phyloP scores from a whole-genome alignment of 805 yeast genomes.

The Sugiyamaella lignohabitans region DNA sequence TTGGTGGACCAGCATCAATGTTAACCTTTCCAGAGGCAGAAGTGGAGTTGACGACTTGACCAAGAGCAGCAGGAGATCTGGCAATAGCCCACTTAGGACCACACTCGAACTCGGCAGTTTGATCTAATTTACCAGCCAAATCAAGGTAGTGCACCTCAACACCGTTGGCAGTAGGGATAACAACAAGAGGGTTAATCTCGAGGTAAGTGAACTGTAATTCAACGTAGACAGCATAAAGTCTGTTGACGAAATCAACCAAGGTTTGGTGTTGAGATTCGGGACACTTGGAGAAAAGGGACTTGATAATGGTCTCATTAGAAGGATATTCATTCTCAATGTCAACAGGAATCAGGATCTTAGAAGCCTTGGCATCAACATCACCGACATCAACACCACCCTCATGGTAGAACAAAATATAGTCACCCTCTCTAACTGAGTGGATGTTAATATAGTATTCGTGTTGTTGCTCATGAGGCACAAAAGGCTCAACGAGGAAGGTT shows the following conservation, averaged over 20 bases:
- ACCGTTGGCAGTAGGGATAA: conserved; percentile 34
- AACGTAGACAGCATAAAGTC: conserved; percentile 42
- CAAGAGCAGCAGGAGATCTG: conserved; percentile 38
- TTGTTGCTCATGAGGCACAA: conserved; percentile 41
- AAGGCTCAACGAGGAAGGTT: conserved; percentile 42
- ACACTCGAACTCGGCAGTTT: conserved; percentile 44
- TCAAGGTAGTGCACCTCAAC: conserved; percentile 42
- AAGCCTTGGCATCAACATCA: conserved; percentile 42
- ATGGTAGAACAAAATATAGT: conserved; percentile 42
- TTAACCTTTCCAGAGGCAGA: conserved; percentile 21
- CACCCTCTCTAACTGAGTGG: conserved; percentile 43
- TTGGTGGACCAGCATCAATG: conserved; percentile 42
- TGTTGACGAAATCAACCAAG: conserved; percentile 39
- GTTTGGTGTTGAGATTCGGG: conserved; percentile 37
- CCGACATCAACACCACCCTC: conserved; percentile 46
- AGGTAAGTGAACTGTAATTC: conserved; percentile 42
- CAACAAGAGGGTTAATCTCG: conserved; percentile 43
- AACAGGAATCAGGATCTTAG: conserved; percentile 38
- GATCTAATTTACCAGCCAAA: conserved; percentile 43
- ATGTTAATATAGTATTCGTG: conserved; percentile 43
- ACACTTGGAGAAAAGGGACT: conserved; percentile 33
- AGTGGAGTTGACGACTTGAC: conserved; percentile 25
- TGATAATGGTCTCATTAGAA: conserved; percentile 31
- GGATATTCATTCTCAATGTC: conserved; percentile 38
- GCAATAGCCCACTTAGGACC: conserved; percentile 46